Conservation (phyloP, 2,329 filamentous ascomycete genomes). For the Colletotrichum spaethianum region DNA sequence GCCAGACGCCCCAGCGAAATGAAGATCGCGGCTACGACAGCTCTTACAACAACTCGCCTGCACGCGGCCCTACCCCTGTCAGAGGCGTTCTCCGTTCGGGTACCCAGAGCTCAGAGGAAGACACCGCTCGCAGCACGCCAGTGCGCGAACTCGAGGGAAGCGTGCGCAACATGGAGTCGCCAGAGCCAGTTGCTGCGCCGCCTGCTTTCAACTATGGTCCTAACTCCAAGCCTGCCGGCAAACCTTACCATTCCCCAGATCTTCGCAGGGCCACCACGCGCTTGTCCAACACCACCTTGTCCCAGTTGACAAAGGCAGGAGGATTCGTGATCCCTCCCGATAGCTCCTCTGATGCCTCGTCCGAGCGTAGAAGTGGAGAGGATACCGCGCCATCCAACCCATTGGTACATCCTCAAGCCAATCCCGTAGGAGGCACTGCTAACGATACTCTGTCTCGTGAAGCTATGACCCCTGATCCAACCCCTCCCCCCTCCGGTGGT, state of each 20-base stretch:
- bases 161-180: slow-evolving; percentile 72
- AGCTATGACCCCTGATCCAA: slow-evolving; percentile 60
- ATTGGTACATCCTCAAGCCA: slow-evolving; percentile 66
- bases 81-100: slow-evolving; percentile 51
- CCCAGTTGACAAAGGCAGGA: slow-evolving; percentile 82
- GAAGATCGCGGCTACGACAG: slow-evolving; percentile 46
- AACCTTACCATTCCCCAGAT: slow-evolving; percentile 82
- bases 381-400: slow-evolving; percentile 47
- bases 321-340: slow-evolving; percentile 62
- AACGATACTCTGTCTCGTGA: slow-evolving; percentile 68
- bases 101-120: slow-evolving; percentile 68
- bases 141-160: slow-evolving; percentile 65
- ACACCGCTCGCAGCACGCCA: slow-evolving; percentile 55
- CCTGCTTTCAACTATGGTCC: slow-evolving; percentile 85
- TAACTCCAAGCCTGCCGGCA: slow-evolving; percentile 76
- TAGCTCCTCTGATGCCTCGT: slow-evolving; percentile 49
- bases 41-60: slow-evolving; percentile 50
- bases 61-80: slow-evolving; percentile 53
- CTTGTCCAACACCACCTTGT: slow-evolving; percentile 85
- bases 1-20: slow-evolving; percentile 43
- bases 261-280: slow-evolving; percentile 86
- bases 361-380: slow-evolving; percentile 51
- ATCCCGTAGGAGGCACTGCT: slow-evolving; percentile 66
- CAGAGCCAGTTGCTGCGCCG: slow-evolving; percentile 82
- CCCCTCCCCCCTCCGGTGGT: slow-evolving; percentile 53